Evolutionary conservation across 768 basidiomycete species (phyloP).

Genomic region (Daedalea quercina): DNA sequence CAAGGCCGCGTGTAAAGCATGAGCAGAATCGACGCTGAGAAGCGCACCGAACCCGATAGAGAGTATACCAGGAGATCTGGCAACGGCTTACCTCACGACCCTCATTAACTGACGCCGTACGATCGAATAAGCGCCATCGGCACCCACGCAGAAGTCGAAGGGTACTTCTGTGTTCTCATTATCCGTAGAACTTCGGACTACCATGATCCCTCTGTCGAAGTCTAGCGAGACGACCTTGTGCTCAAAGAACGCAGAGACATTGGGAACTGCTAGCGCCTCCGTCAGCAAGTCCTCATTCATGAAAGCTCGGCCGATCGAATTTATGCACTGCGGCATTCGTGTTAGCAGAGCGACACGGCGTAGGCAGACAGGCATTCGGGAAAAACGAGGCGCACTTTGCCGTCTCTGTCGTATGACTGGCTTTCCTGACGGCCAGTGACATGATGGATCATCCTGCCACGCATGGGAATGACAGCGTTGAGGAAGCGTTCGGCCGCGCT

Average conservation of each 20-base stretch:
- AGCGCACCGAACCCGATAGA: too few species aligned
- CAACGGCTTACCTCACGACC: slow-evolving; percentile 66
- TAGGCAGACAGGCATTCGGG: not conserved
- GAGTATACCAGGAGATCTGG: too few species aligned
- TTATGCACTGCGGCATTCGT: slow-evolving; percentile 62
- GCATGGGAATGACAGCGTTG: slow-evolving; percentile 85
- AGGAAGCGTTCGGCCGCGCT: slow-evolving; percentile 64
- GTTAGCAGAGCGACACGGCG: not conserved
- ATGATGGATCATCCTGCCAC: slow-evolving; percentile 92
- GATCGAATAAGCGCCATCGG: slow-evolving; percentile 91
- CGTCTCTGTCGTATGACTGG: slow-evolving; percentile 82
- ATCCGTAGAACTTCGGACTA: slow-evolving; percentile 39
- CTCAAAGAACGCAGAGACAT: slow-evolving; percentile 68
- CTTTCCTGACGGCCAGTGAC: slow-evolving; percentile 65
- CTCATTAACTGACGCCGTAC: slow-evolving; percentile 94
- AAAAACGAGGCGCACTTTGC: slow-evolving; percentile 54
- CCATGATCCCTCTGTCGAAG: slow-evolving; percentile 58
- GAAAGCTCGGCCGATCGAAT: slow-evolving; percentile 85
- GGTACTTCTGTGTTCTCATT: slow-evolving; percentile 37
- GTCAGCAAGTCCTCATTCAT: slow-evolving; percentile 84
- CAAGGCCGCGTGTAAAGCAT: slow-evolving; percentile 10
- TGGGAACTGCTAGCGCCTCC: slow-evolving; percentile 55
- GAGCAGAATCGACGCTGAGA: slow-evolving; percentile 4
- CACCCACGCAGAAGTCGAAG: slow-evolving; percentile 84
- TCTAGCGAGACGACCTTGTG: slow-evolving; percentile 76